Evolutionary conservation across 2,329 filamentous ascomycete genomes (phyloP).

Genomic region (Aquanectria penicillioides): DNA sequence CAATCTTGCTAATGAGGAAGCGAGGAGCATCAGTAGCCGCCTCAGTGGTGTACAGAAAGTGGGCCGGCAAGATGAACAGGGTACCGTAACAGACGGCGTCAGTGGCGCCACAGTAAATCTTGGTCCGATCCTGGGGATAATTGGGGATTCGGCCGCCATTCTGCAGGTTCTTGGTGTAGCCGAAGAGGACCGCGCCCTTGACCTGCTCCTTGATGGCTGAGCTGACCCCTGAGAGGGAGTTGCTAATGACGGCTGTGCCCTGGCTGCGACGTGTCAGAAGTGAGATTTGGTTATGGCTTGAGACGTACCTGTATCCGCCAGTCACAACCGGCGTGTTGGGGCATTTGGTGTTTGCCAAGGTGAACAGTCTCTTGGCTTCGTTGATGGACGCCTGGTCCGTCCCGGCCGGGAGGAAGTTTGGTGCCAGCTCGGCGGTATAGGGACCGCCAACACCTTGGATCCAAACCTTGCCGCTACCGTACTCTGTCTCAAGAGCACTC

Average conservation of each 20-base stretch:
- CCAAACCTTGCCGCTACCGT: conserved; percentile 45
- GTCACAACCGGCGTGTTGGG: conserved; percentile 54
- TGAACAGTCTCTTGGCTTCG: conserved; percentile 53
- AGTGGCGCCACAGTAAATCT: conserved; percentile 50
- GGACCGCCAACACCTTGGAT: conserved; percentile 55
- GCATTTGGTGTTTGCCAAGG: conserved; percentile 53
- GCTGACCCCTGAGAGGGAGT: conserved; percentile 49
- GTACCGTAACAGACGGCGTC: conserved; percentile 52
- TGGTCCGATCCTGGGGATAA: conserved; percentile 46
- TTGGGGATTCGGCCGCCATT: conserved; percentile 51
- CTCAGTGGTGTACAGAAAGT: conserved; percentile 34
- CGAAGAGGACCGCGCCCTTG: conserved; percentile 50
- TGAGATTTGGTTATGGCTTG: conserved; percentile 31
- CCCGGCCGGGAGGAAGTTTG: conserved; percentile 51
- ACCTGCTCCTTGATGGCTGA: conserved; percentile 46
- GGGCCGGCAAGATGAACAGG: conserved; percentile 47
- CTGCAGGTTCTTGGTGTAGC: conserved; percentile 56
- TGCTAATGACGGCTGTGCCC: conserved; percentile 56
- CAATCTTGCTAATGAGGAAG: conserved; percentile 6
- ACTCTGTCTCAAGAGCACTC: conserved; percentile 40
- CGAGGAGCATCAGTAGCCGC: neutral
- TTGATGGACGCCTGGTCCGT: conserved; percentile 50
- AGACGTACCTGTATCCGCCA: conserved; percentile 47
- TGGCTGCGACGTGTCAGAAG: conserved; percentile 54
- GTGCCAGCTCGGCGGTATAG: conserved; percentile 49